phyloP scores from a whole-genome alignment of 345 rosid species.

The Boechera stricta region DNA sequence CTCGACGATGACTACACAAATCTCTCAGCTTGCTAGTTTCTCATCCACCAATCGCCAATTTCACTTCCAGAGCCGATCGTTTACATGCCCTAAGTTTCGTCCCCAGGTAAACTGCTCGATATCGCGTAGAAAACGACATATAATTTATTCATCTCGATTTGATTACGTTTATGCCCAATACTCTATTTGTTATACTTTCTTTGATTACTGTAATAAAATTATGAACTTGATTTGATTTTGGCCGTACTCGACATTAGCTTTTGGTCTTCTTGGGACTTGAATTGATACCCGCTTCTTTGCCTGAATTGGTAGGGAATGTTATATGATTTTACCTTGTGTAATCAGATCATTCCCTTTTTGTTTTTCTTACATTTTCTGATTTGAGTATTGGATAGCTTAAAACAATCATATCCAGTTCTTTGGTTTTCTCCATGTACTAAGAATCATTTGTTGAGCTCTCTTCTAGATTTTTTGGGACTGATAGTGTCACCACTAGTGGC shows the following conservation, averaged over 20 bases:
- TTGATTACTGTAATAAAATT: background rate
- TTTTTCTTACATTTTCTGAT: background rate
- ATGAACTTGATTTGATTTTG: slow-evolving; percentile 14
- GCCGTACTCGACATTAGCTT: slow-evolving; percentile 4
- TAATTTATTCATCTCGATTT: slow-evolving; percentile 10
- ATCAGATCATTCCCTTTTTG: too few species aligned
- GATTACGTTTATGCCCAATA: slow-evolving; percentile 7
- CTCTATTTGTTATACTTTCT: background rate
- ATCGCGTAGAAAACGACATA: background rate
- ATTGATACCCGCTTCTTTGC: background rate
- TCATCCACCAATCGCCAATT: slow-evolving; percentile 62
- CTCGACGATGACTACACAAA: slow-evolving; percentile 45
- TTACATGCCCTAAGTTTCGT: slow-evolving; percentile 43
- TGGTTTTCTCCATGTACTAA: background rate
- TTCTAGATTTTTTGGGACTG: background rate
- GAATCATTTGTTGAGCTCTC: slow-evolving; percentile 2
- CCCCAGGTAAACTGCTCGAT: slow-evolving; percentile 51
- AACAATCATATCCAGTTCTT: slow-evolving; percentile 5
- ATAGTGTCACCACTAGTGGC: background rate
- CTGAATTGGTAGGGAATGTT: background rate
- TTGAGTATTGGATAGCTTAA: background rate
- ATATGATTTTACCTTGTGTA: background rate
- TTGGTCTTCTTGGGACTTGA: background rate
- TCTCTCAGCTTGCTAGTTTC: slow-evolving; percentile 69
- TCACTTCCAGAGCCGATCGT: slow-evolving; percentile 48